phyloP scores from a whole-genome alignment of 768 basidiomycete species.

The Infundibulicybe gibba region DNA sequence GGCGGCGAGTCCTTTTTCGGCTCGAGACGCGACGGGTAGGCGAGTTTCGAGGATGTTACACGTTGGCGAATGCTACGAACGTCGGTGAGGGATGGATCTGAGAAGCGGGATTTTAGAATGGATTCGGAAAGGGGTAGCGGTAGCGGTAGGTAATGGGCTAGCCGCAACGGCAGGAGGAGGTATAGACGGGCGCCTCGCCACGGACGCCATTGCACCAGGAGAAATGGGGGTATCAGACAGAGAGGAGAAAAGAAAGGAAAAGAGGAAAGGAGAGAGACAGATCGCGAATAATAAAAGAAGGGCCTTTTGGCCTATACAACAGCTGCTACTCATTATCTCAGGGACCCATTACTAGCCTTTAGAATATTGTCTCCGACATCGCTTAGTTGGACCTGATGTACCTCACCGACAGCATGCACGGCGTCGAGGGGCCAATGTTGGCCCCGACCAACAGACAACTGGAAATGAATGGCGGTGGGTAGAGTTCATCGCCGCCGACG shows the following conservation, averaged over 20 bases:
- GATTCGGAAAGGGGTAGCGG: conserved; percentile 31
- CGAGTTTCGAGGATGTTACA: conserved; percentile 17
- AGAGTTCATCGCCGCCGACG: too few relatives aligned
- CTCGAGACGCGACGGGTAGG: conserved; percentile 19
- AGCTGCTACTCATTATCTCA: too few relatives aligned
- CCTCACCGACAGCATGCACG: too few relatives aligned
- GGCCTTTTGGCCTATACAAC: neutral
- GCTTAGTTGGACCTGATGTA: too few relatives aligned
- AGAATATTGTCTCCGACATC: too few relatives aligned
- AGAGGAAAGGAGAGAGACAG: conserved; percentile 14
- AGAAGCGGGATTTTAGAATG: conserved; percentile 42
- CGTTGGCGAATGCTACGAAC: conserved; percentile 7
- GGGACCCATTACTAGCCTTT: too few relatives aligned
- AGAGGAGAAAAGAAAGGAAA: conserved; percentile 1
- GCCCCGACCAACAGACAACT: too few relatives aligned
- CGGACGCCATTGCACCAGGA: conserved; percentile 17
- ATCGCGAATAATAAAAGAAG: conserved; percentile 1
- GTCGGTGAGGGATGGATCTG: conserved; percentile 42
- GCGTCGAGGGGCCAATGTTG: too few relatives aligned
- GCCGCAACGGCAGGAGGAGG: conserved; percentile 33
- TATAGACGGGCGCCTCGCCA: conserved; percentile 22
- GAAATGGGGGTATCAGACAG: too few relatives aligned
- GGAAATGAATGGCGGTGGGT: too few relatives aligned
- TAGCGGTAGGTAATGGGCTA: conserved; percentile 13
- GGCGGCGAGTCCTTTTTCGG: conserved; percentile 26